These are phyloP conservation scores for Ilyonectria robusta DNA, from an alignment of 2,329 filamentous ascomycete genomes.

Conservation along the genomic window DNA sequence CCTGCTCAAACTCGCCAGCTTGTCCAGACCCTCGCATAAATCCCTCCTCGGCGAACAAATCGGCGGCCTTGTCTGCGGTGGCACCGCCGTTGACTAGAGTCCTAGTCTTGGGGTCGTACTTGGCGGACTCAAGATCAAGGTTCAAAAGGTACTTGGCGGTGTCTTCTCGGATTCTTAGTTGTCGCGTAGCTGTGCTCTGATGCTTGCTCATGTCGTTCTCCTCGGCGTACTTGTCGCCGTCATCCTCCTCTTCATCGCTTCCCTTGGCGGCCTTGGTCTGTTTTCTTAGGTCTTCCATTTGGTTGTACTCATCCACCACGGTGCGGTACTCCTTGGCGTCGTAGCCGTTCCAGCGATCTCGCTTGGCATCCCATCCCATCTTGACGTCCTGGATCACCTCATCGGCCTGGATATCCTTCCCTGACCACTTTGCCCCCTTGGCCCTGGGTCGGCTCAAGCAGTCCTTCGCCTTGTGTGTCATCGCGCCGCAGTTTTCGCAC, in stretches of 20 bases:
- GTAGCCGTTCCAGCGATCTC: conserved; percentile 99
- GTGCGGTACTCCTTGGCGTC: conserved; percentile 87
- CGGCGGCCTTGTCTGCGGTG: conserved; percentile 83
- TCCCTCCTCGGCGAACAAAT: conserved; percentile 91
- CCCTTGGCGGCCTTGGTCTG: conserved; percentile 65
- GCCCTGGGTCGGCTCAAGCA: conserved; percentile 92
- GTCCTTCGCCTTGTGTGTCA: conserved; percentile 96
- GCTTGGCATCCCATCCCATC: conserved; percentile 96
- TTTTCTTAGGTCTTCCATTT: conserved; percentile 83
- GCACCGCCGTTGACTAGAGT: conserved; percentile 90
- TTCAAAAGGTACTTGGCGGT: conserved; percentile 97
- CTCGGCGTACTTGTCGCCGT: conserved; percentile 86
- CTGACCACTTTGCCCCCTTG: conserved; percentile 91
- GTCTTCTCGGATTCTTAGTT: conserved; percentile 93
- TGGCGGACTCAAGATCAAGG: conserved; percentile 94
- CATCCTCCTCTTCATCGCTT: conserved; percentile 67
- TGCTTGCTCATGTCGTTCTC: conserved; percentile 97
- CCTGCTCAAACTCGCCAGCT: conserved; percentile 91
- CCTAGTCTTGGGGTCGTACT: conserved; percentile 97
- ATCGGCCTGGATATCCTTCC: conserved; percentile 93
- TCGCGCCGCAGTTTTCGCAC: conserved; percentile 97
- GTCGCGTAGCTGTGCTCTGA: conserved; percentile 90
- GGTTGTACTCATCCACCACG: conserved; percentile 91
- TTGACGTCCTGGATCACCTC: conserved; percentile 88
- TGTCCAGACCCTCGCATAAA: conserved; percentile 92